Evolutionary conservation across 192 early-diverging fungal species (phyloP).

Genomic region (Coemansia sp.): DNA sequence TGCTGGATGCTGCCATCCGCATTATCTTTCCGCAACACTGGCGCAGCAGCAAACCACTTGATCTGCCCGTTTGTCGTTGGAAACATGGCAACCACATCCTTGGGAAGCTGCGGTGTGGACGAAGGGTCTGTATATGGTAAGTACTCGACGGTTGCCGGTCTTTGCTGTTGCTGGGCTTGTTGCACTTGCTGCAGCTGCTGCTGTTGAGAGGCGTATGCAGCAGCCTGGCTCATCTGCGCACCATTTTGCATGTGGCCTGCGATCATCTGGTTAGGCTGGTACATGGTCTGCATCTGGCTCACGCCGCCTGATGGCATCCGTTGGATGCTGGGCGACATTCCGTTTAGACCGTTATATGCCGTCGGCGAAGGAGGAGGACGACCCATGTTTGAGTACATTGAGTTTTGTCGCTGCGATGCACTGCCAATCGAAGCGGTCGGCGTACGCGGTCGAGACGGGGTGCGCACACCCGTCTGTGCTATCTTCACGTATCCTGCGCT

Average conservation of each 20-base stretch:
- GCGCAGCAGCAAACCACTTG: constrained; percentile 46
- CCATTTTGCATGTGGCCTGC: neutral
- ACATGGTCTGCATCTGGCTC: neutral
- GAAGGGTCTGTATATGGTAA: constrained; percentile 25
- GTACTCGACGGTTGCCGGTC: constrained; percentile 1
- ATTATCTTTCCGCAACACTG: constrained; percentile 6
- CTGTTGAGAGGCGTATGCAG: constrained; percentile 13
- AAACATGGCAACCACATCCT: constrained; percentile 36
- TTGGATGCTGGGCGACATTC: constrained; percentile 7
- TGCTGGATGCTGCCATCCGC: constrained; percentile 17
- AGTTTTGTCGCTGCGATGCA: neutral
- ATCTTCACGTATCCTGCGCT: neutral
- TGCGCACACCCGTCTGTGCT: neutral
- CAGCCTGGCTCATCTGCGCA: neutral
- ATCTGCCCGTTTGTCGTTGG: constrained; percentile 32
- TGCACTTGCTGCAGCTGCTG: constrained; percentile 25
- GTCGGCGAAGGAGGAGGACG: constrained; percentile 18
- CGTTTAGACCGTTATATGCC: constrained; percentile 5
- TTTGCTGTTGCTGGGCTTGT: constrained; percentile 13
- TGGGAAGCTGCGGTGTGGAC: constrained; percentile 26
- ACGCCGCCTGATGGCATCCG: neutral
- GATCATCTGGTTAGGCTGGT: neutral
- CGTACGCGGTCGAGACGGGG: constrained; percentile 2
- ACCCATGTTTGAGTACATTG: constrained; percentile 4
- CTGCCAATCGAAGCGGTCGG: neutral